Conservation (phyloP, 2,329 filamentous ascomycete species). For the Xylariales sp. region DNA sequence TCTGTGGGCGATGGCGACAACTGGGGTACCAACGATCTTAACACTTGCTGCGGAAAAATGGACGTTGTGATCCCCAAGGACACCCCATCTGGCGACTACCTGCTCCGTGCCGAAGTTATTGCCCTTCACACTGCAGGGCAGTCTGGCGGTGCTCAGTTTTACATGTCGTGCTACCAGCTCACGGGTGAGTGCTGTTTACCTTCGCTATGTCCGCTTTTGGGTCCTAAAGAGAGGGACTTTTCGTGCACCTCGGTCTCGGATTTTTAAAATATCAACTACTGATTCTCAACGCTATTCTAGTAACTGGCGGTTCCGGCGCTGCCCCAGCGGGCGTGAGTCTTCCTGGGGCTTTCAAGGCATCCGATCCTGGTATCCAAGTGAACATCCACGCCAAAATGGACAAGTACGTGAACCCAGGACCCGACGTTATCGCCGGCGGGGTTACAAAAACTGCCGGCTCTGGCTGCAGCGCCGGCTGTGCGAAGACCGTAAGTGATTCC, state of each 20-base stretch:
- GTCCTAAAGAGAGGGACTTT: background rate
- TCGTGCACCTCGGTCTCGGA: background rate
- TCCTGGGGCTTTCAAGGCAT: slow-evolving; percentile 58
- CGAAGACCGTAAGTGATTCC: slow-evolving; percentile 45
- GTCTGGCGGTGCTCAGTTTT: slow-evolving; percentile 49
- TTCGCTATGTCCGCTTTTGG: background rate
- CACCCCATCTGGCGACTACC: slow-evolving; percentile 57
- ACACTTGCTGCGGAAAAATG: slow-evolving; percentile 56
- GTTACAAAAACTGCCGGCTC: slow-evolving; percentile 55
- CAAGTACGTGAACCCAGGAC: slow-evolving; percentile 58
- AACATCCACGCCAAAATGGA: slow-evolving; percentile 59
- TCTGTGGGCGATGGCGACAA: slow-evolving; percentile 57
- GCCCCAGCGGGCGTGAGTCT: slow-evolving; percentile 50
- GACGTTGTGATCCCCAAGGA: slow-evolving; percentile 57
- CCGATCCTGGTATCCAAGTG: slow-evolving; percentile 59
- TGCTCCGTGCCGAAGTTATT: slow-evolving; percentile 59
- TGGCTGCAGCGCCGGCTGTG: slow-evolving; percentile 54
- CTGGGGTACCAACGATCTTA: slow-evolving; percentile 58
- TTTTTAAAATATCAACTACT: background rate
- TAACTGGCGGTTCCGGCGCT: slow-evolving; percentile 30
- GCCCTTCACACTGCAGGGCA: slow-evolving; percentile 56
- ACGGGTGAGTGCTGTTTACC: slow-evolving; percentile 33
- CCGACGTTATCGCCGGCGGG: slow-evolving; percentile 56
- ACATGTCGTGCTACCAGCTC: slow-evolving; percentile 51
- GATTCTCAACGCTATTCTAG: slow-evolving; percentile 7